Percentiles rank a stretch among this genome's conserved stretches.
phyloP scores from a whole-genome alignment of 805 yeast genomes.

The Starmerella stigmatis region DNA sequence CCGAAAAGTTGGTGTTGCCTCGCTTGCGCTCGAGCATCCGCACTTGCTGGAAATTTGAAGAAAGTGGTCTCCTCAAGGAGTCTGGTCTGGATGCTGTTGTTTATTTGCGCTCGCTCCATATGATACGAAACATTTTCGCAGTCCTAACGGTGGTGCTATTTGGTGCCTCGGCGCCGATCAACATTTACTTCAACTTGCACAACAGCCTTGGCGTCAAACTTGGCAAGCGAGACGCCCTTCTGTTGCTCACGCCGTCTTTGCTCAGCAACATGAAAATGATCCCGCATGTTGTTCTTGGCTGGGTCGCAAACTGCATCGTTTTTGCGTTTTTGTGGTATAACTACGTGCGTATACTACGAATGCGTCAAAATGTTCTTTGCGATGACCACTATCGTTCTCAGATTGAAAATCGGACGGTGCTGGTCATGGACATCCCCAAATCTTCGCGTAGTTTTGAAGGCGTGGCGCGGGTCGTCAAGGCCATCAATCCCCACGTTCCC shows the following conservation, averaged over 20 bases:
- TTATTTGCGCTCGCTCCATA: conserved; percentile 27
- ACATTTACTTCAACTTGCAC: conserved; percentile 29
- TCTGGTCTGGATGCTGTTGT: conserved; percentile 33
- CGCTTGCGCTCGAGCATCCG: conserved; percentile 26
- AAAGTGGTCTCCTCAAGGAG: conserved; percentile 24
- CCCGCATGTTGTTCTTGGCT: conserved; percentile 31
- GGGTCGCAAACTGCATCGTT: conserved; percentile 26
- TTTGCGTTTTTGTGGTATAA: conserved; percentile 26
- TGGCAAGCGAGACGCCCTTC: conserved; percentile 28
- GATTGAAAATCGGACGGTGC: conserved; percentile 28
- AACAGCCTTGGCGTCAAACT: conserved; percentile 22
- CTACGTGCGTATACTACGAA: conserved; percentile 24
- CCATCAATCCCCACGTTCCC: conserved; percentile 4
- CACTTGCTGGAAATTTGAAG: conserved; percentile 21
- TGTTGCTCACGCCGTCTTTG: conserved; percentile 32
- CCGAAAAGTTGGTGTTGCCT: not conserved
- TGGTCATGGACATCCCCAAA: conserved; percentile 29
- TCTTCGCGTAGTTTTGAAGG: conserved; percentile 25
- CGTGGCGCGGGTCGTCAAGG: conserved; percentile 15
- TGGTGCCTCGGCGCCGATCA: conserved; percentile 32
- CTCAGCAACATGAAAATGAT: conserved; percentile 28
- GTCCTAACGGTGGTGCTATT: conserved; percentile 29
- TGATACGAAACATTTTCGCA: conserved; percentile 29
- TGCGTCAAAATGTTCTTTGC: conserved; percentile 23
- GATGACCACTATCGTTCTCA: conserved; percentile 23